Conservation (phyloP, 176 grass and related monocot species). For the Hsuehochloa calcarea region DNA sequence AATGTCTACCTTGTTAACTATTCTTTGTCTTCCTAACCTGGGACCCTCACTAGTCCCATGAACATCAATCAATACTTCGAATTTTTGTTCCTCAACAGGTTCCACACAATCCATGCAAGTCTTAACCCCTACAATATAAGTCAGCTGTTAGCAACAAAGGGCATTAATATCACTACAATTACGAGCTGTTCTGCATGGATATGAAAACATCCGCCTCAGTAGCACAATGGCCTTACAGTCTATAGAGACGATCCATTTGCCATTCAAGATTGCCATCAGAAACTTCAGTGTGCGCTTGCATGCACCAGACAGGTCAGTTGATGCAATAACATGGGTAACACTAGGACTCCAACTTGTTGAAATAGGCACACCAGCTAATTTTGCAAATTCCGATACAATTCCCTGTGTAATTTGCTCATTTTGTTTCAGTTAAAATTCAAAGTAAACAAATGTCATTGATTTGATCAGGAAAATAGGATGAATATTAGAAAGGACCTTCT, state of each 20-base stretch:
- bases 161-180: background rate
- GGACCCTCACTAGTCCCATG: slow-evolving; percentile 65
- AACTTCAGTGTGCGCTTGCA: slow-evolving; percentile 88
- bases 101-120: slow-evolving; percentile 64
- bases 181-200: background rate
- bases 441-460: background rate
- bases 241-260: slow-evolving; percentile 82
- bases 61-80: slow-evolving; percentile 64
- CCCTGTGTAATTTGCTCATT: slow-evolving; percentile 36
- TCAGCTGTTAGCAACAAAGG: slow-evolving; percentile 19
- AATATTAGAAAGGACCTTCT: slow-evolving; percentile 57
- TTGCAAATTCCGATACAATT: slow-evolving; percentile 58
- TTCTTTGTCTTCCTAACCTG: slow-evolving; percentile 62
- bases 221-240: slow-evolving; percentile 58
- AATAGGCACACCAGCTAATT: slow-evolving; percentile 53
- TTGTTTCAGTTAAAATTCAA: slow-evolving; percentile 37
- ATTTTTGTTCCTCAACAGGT: slow-evolving; percentile 55
- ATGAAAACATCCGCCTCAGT: background rate
- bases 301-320: slow-evolving; percentile 64
- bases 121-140: slow-evolving; percentile 60
- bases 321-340: slow-evolving; percentile 86
- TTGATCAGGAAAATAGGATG: slow-evolving; percentile 12
- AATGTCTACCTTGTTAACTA: slow-evolving; percentile 50
- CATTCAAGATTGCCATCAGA: slow-evolving; percentile 83
- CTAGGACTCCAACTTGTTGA: slow-evolving; percentile 64